phyloP scores from a whole-genome alignment of 2,329 filamentous ascomycete species.

The Acrodontium crateriforme region DNA sequence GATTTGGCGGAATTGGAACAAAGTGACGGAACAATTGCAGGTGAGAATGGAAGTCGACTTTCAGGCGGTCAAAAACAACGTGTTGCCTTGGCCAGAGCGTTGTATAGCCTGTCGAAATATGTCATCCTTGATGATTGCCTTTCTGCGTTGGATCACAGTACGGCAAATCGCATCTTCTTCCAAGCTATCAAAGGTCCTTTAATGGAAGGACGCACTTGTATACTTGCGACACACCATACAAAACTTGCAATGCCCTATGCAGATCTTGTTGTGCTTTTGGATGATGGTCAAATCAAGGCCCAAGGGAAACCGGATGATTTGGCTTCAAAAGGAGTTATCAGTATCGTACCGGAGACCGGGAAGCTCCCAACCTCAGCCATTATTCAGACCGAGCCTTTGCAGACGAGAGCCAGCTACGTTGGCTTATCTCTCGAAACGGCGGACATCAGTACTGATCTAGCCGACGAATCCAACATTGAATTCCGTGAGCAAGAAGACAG shows the following conservation, averaged over 20 bases:
- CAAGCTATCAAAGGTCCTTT: slow-evolving; percentile 44
- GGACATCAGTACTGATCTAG: background rate
- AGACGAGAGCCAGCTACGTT: too few relatives aligned
- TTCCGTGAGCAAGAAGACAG: too few relatives aligned
- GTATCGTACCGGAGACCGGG: background rate
- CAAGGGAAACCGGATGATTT: background rate
- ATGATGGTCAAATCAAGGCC: background rate
- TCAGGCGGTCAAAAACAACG: slow-evolving; percentile 36
- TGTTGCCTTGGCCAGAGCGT: slow-evolving; percentile 33
- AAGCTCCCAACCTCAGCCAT: background rate
- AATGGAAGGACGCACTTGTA: slow-evolving; percentile 37
- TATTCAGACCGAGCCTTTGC: background rate
- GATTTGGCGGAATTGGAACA: slow-evolving; percentile 50
- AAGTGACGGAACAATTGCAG: slow-evolving; percentile 43
- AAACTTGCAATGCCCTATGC: background rate
- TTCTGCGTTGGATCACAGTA: slow-evolving; percentile 43
- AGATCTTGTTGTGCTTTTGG: background rate
- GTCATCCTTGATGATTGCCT: slow-evolving; percentile 35
- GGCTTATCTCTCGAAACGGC: too few relatives aligned
- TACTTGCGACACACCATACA: background rate
- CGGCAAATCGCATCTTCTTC: slow-evolving; percentile 45
- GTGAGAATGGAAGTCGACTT: slow-evolving; percentile 33
- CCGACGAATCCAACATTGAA: background rate
- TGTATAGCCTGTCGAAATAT: slow-evolving; percentile 32
- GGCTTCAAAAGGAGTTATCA: background rate